These are phyloP conservation scores for Verticillium tricorpus DNA, from an alignment of 2,329 filamentous ascomycete genomes.

Conservation along the genomic window DNA sequence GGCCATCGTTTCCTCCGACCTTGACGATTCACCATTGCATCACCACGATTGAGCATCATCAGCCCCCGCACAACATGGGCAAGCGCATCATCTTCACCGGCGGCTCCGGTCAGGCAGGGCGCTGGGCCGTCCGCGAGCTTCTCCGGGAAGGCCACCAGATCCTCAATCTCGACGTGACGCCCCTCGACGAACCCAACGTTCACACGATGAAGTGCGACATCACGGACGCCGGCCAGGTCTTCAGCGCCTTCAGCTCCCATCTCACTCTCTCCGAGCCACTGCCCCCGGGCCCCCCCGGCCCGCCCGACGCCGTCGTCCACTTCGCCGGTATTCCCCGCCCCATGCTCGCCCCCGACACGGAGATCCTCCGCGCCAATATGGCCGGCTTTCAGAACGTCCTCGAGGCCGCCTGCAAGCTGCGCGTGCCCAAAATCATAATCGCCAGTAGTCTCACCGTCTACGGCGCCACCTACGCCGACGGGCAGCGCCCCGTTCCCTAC, in stretches of 20 bases:
- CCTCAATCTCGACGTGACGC: constrained; percentile 28
- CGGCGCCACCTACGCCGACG: constrained; percentile 57
- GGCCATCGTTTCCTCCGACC: no score
- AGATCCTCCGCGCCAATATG: constrained; percentile 53
- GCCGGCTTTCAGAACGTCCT: constrained; percentile 57
- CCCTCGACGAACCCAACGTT: constrained; percentile 19
- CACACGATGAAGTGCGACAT: constrained; percentile 29
- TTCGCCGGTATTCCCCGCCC: constrained; percentile 56
- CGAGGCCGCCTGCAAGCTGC: constrained; percentile 57
- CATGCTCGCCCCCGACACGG: constrained; percentile 57
- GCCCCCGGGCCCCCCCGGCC: constrained; percentile 23
- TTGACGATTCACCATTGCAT: no score
- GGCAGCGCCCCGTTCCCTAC: constrained; percentile 42
- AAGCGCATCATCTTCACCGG: constrained; percentile 28
- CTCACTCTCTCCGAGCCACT: constrained; percentile 35
- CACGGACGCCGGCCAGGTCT: constrained; percentile 30
- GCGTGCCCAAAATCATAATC: constrained; percentile 58
- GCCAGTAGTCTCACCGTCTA: constrained; percentile 57
- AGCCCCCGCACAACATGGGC: constrained; percentile 3
- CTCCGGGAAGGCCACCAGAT: constrained; percentile 26
- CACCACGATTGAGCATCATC: no score
- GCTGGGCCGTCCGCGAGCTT: constrained; percentile 27
- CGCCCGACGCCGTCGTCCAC: constrained; percentile 59
- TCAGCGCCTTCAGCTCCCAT: constrained; percentile 37
- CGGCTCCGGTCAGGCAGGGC: constrained; percentile 28